Base-by-base conservation (phyloP, 2,329 filamentous ascomycete species). In the Claviceps sp. region DNA sequence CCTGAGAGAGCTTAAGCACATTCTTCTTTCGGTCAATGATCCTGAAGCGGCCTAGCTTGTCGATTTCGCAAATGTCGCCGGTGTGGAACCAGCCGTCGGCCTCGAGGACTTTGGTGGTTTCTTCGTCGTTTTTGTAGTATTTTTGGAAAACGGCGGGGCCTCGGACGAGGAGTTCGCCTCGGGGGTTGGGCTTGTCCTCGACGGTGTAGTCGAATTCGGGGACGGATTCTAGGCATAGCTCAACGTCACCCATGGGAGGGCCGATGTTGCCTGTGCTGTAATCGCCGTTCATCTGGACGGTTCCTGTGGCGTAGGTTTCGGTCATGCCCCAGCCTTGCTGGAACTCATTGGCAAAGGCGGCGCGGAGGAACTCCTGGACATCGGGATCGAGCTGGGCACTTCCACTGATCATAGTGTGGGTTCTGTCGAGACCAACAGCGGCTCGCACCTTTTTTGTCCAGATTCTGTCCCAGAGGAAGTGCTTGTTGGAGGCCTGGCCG, bases 11-110 rank as follows among this genome's bases (percentile, higher is more conserved):
- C 78, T 98, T 98, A 65, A 98, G 81, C n/a, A 98, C 88, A 70
- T 97, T 97, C 85, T 98, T 98, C 71, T 89, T 85, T 61, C 93
- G 89, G 69, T 98, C 93, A 61, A 98, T 85, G 68, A 98, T 95
- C 69, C 81, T 83, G 74, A 97, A 85, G 55, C 90, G 87, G 56
- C 93, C 93, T 63, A 87, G 69, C 59, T 82, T 82, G 68, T 98
- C 93, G 24, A 98, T 76, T 57, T 83, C 79, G 63, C 82, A 88
- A 58, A 98, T 91, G 62, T 98, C 93, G 52, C 93, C 93, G 0
- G 89, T 96, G 66, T 87, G 86, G 79, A 98, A 97, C 93, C 93
- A 98, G 55, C 93, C 93, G 58, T 96, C 89, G 36, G 84, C 73
- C 8, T 91, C 88, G 46, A 97, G 74, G 0, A 84, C 76, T 70